These are phyloP conservation scores for Diaporthe sp. DNA, from an alignment of 2,329 filamentous ascomycete genomes.

Conservation along the genomic window DNA sequence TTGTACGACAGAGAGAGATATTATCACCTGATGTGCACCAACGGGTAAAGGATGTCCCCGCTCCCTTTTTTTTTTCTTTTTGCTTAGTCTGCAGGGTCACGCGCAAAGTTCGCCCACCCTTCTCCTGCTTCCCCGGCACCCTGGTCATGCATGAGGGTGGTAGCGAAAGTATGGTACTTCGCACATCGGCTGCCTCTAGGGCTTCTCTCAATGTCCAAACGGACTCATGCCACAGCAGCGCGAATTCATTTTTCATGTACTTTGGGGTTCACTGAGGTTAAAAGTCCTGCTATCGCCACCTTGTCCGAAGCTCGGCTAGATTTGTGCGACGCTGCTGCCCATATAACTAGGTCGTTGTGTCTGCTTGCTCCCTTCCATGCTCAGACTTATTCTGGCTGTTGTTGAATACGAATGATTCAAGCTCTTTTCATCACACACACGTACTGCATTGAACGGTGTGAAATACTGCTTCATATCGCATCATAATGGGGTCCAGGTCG, in stretches of 20 bases:
- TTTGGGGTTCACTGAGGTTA: neutral
- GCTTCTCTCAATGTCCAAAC: neutral
- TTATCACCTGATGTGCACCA: neutral
- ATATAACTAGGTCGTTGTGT: neutral
- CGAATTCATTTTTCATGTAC: neutral
- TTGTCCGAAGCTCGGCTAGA: neutral
- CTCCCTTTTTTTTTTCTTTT: neutral
- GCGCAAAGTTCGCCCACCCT: neutral
- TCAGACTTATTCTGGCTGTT: neutral
- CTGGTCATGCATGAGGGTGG: neutral
- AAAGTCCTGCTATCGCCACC: neutral
- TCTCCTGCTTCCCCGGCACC: neutral
- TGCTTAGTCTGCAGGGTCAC: neutral
- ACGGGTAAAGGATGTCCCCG: neutral
- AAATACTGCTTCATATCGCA: neutral
- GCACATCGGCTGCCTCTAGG: neutral
- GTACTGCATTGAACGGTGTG: neutral
- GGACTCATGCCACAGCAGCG: neutral
- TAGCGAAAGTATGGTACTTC: slow-evolving; percentile 2
- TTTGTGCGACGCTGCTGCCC: too few species aligned
- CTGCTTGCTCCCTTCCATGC: neutral
- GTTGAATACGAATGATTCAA: neutral
- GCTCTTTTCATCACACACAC: neutral
- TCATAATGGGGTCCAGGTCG: neutral
- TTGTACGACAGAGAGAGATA: neutral